phyloP scores from a whole-genome alignment of 306 rosid genomes.

The Alnus rubra region DNA sequence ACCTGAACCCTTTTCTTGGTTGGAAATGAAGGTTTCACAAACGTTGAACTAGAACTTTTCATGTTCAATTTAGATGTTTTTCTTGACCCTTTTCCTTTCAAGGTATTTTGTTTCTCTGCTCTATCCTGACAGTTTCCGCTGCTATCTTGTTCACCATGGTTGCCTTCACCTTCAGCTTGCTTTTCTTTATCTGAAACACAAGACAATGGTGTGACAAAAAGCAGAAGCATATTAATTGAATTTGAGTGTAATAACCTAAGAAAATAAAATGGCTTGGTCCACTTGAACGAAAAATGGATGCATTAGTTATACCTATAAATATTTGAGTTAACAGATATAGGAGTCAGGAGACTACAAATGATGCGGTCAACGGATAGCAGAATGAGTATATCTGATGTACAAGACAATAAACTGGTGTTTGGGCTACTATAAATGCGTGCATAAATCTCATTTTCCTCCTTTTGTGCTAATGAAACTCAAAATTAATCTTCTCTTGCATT shows the following conservation, averaged over 20 bases:
- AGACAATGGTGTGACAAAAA: background rate
- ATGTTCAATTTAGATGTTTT: constrained; percentile 25
- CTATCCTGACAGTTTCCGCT: constrained; percentile 26
- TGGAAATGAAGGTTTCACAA: constrained; percentile 74
- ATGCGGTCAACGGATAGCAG: background rate
- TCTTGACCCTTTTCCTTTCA: constrained; percentile 32
- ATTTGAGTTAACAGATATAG: background rate
- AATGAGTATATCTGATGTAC: background rate
- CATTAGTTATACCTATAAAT: background rate
- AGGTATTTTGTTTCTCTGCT: constrained; percentile 22
- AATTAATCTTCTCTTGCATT: background rate
- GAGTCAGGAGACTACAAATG: background rate
- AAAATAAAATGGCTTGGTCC: background rate
- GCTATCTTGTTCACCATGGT: constrained; percentile 23
- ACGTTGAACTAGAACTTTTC: constrained; percentile 33
- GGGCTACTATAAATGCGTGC: background rate
- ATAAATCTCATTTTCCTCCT: background rate
- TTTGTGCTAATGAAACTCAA: background rate
- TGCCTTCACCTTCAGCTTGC: constrained; percentile 38
- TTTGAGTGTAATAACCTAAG: background rate
- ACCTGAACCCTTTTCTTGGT: constrained; percentile 94
- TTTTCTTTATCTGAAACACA: constrained; percentile 44
- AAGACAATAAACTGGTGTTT: constrained; percentile 1
- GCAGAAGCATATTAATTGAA: background rate
- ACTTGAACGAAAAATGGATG: background rate